Conservation (phyloP, 768 basidiomycete species). For the Suillus occidentalis region DNA sequence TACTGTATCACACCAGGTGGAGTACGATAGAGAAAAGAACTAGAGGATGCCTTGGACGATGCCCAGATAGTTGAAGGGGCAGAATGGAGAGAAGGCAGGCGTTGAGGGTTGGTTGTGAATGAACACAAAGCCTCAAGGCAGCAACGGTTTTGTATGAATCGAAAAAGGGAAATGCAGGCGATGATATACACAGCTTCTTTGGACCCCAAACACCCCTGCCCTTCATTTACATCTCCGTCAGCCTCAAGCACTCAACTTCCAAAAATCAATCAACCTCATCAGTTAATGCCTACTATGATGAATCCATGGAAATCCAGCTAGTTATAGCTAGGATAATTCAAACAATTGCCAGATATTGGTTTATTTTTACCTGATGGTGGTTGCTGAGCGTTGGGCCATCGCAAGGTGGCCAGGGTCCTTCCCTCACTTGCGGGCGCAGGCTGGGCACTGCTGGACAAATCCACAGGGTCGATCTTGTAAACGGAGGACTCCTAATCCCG, state of each 20-base stretch:
- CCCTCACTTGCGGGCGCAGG: not conserved
- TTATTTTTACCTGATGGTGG: not conserved
- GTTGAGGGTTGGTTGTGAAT: slow-evolving; percentile 26
- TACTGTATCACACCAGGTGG: slow-evolving; percentile 9
- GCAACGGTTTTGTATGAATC: slow-evolving; percentile 26
- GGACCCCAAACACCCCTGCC: slow-evolving; percentile 32
- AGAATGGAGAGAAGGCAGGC: slow-evolving; percentile 11
- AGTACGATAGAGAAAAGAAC: not conserved
- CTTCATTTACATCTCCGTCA: slow-evolving; percentile 1
- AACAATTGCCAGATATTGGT: not conserved
- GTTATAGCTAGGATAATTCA: not conserved
- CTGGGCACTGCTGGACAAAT: not conserved
- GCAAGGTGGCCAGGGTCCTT: not conserved
- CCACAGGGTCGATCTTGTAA: not conserved
- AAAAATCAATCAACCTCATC: not conserved
- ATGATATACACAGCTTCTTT: slow-evolving; percentile 33
- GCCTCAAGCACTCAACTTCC: not conserved
- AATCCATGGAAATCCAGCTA: not conserved
- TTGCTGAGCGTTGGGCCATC: not conserved
- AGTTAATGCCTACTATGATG: not conserved
- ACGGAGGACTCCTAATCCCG: not conserved
- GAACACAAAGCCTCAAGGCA: slow-evolving; percentile 18
- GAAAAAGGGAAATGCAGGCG: slow-evolving; percentile 27
- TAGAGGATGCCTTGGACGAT: slow-evolving; percentile 8
- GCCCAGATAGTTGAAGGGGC: slow-evolving; percentile 12